Evolutionary conservation across 2,329 filamentous ascomycete species (phyloP).

Genomic region (Pestalotiopsis sp.): DNA sequence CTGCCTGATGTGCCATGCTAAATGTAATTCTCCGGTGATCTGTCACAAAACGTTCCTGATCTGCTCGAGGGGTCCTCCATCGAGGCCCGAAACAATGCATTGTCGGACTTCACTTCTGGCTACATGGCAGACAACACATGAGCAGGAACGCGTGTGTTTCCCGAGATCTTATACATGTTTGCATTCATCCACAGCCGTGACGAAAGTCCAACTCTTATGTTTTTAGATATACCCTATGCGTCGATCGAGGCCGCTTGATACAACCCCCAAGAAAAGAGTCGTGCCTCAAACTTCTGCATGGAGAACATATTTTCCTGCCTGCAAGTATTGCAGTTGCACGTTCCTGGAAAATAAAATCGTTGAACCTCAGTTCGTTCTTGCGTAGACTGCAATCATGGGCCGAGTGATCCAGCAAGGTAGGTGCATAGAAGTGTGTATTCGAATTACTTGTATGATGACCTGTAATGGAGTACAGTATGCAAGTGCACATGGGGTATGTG

Average conservation of each 20-base stretch:
- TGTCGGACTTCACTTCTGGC: neutral
- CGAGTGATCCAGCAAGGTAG: no score
- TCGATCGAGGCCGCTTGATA: neutral
- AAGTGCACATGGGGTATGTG: no score
- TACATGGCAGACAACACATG: neutral
- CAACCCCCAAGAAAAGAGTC: neutral
- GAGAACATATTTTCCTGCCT: no score
- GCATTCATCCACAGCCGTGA: neutral
- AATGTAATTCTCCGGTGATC: conserved; percentile 1
- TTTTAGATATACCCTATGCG: neutral
- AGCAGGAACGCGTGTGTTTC: neutral
- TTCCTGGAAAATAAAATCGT: no score
- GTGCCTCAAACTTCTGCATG: neutral
- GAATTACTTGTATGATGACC: no score
- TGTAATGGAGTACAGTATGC: no score
- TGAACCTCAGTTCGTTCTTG: no score
- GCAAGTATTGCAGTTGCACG: no score
- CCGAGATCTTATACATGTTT: neutral
- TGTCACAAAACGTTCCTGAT: neutral
- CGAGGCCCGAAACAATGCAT: neutral
- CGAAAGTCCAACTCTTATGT: neutral
- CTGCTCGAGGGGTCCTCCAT: neutral
- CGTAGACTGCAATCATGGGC: no score
- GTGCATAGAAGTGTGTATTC: no score
- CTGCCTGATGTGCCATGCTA: neutral